A percentile compares a stretch with the other conserved stretches of the same genome.
These are phyloP conservation scores for Talaromyces nanjingensis DNA, from an alignment of 495 filamentous ascomycete genomes.

Conservation along the genomic window DNA sequence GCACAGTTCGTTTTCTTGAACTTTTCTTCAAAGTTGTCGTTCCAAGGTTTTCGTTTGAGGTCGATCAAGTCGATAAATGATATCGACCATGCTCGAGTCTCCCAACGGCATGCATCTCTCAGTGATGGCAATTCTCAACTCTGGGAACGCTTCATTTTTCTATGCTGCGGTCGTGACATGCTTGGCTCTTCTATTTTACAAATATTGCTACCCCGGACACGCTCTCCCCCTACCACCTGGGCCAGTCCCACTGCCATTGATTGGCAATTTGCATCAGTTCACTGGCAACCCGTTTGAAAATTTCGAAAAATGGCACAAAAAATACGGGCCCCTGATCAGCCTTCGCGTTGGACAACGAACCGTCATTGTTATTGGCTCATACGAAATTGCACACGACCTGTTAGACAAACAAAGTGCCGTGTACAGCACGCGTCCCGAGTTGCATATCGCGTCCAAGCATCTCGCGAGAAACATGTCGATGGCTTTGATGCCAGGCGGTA, in stretches of 20 bases:
- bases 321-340: slow-evolving; percentile 58
- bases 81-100: not conserved
- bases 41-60: not conserved
- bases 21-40: not conserved
- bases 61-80: not conserved
- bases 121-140: not conserved
- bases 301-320: slow-evolving; percentile 54
- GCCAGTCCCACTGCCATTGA: slow-evolving; percentile 36
- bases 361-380: slow-evolving; percentile 54
- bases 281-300: slow-evolving; percentile 34
- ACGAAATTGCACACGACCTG: slow-evolving; percentile 50
- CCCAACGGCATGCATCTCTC: not conserved
- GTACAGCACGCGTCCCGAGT: slow-evolving; percentile 53
- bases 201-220: not conserved
- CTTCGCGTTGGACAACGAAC: slow-evolving; percentile 48
- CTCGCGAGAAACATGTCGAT: slow-evolving; percentile 22
- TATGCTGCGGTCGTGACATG: not conserved
- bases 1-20: not conserved
- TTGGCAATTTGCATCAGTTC: slow-evolving; percentile 54
- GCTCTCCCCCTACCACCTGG: slow-evolving; percentile 9
- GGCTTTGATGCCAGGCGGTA: slow-evolving; percentile 33
- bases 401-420: slow-evolving; percentile 51
- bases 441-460: not conserved
- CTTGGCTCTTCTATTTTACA: not conserved
- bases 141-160: not conserved